Evolutionary conservation across 306 rosid species (phyloP).

Genomic region (Vachellia collinsii): DNA sequence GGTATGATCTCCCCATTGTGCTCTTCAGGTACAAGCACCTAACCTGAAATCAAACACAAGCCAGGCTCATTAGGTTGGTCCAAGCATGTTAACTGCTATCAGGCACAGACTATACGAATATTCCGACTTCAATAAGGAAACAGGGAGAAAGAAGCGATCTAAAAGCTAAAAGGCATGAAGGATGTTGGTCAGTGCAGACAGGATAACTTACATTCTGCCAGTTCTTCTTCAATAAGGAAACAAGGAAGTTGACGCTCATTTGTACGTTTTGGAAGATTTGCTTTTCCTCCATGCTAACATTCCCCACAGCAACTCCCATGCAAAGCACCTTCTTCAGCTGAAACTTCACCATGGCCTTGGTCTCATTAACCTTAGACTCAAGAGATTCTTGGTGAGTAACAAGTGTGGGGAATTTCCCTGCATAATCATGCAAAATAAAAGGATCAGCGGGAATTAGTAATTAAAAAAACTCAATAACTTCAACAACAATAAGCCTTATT

Average conservation of each 20-base stretch:
- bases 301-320: constrained; percentile 78
- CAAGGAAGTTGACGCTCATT: constrained; percentile 68
- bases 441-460: not conserved
- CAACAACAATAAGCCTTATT: not conserved
- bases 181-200: not conserved
- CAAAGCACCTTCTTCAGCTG: constrained; percentile 75
- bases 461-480: not conserved
- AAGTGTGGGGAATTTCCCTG: constrained; percentile 70
- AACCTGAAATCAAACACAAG: constrained; percentile 28
- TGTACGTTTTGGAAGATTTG: constrained; percentile 74
- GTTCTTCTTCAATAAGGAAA: constrained; percentile 66
- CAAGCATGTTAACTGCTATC: not conserved
- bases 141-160: not conserved
- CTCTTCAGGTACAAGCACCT: constrained; percentile 40
- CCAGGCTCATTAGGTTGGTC: not conserved
- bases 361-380: constrained; percentile 62
- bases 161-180: not conserved
- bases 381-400: constrained; percentile 71
- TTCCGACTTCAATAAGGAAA: not conserved
- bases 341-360: constrained; percentile 66
- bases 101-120: not conserved
- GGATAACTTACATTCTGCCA: constrained; percentile 66
- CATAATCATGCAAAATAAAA: not conserved
- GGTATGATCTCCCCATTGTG: constrained; percentile 34
- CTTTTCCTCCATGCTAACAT: constrained; percentile 69